phyloP scores from a whole-genome alignment of 2,329 filamentous ascomycete species.

The Clonostachys chloroleuca region DNA sequence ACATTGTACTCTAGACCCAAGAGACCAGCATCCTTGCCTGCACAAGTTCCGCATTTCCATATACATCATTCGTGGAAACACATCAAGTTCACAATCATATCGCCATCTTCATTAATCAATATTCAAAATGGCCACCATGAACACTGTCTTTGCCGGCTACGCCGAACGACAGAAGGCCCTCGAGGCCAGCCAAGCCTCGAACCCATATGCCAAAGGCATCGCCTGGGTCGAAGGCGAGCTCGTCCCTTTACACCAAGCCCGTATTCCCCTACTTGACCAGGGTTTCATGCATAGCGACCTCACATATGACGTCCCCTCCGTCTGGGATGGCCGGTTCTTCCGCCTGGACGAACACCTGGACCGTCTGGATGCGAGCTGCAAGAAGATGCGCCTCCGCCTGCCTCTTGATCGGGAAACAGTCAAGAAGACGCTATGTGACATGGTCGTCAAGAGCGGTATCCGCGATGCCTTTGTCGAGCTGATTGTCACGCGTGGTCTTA shows the following conservation, averaged over 20 bases:
- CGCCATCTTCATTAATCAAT: neutral
- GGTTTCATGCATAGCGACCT: slow-evolving; percentile 47
- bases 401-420: slow-evolving; percentile 33
- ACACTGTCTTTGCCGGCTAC: slow-evolving; percentile 33
- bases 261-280: slow-evolving; percentile 44
- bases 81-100: neutral
- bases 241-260: slow-evolving; percentile 35
- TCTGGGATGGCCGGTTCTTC: slow-evolving; percentile 48
- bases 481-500: slow-evolving; percentile 43
- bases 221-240: slow-evolving; percentile 40
- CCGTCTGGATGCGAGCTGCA: slow-evolving; percentile 35
- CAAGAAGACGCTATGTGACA: slow-evolving; percentile 30
- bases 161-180: slow-evolving; percentile 15
- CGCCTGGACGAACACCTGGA: slow-evolving; percentile 43
- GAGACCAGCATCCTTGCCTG: neutral
- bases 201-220: slow-evolving; percentile 34
- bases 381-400: slow-evolving; percentile 36
- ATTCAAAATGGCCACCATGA: slow-evolving; percentile 33
- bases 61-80: neutral
- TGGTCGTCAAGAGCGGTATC: slow-evolving; percentile 40
- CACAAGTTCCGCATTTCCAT: neutral
- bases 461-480: slow-evolving; percentile 43
- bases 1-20: neutral
- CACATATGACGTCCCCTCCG: slow-evolving; percentile 45
- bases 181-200: slow-evolving; percentile 21